phyloP scores from a whole-genome alignment of 2,329 filamentous ascomycete genomes.

The Botryotinia convoluta region DNA sequence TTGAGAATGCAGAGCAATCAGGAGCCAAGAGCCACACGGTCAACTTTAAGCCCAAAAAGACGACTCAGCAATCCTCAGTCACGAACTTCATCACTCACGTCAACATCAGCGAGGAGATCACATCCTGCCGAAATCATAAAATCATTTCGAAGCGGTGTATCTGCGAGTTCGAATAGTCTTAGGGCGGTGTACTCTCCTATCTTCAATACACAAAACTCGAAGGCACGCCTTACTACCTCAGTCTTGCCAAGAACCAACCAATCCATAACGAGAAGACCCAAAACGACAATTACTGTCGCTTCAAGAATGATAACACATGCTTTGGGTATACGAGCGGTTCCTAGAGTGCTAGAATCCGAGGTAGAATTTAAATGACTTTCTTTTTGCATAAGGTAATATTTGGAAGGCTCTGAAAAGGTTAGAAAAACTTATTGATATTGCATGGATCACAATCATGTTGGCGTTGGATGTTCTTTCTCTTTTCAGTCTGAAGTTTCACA shows the following conservation, averaged over 20 bases:
- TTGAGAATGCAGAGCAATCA: not conserved
- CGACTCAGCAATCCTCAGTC: not conserved
- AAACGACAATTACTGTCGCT: not conserved
- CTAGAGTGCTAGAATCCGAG: not conserved
- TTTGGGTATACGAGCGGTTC: not conserved
- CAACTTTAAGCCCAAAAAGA: not conserved
- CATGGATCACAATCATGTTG: not conserved
- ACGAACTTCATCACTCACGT: not conserved
- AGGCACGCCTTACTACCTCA: not conserved
- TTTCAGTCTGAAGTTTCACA: not conserved
- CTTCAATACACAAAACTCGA: not conserved
- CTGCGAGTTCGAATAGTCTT: not conserved
- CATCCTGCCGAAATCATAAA: not conserved
- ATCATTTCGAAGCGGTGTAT: not conserved
- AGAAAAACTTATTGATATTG: not conserved
- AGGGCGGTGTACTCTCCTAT: not conserved
- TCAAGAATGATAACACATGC: conserved; percentile 5
- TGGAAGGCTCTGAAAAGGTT: not conserved
- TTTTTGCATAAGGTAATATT: not conserved
- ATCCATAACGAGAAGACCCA: not conserved
- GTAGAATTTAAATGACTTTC: not conserved
- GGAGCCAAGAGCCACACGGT: too few species aligned
- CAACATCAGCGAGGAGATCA: not conserved
- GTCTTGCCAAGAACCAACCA: not conserved
- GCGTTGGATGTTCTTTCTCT: not conserved